Conservation (phyloP, 768 basidiomycete species). For the Epithele typhae region DNA sequence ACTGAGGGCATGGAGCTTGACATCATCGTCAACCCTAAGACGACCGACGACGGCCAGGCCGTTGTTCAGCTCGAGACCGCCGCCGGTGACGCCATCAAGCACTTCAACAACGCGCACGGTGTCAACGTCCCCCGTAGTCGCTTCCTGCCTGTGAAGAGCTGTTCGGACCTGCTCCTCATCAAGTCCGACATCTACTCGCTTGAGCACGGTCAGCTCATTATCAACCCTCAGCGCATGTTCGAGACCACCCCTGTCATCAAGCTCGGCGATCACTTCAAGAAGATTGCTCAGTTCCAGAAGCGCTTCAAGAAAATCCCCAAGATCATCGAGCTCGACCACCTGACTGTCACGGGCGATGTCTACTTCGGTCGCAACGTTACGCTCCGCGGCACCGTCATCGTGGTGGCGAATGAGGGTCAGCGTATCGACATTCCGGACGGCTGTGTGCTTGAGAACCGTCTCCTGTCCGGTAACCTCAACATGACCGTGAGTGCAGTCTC, state of each 20-base stretch:
- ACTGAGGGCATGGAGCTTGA: slow-evolving; percentile 85
- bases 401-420: slow-evolving; percentile 71
- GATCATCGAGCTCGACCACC: slow-evolving; percentile 88
- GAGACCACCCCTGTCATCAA: slow-evolving; percentile 93
- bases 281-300: slow-evolving; percentile 89
- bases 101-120: slow-evolving; percentile 88
- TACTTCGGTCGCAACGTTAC: slow-evolving; percentile 86
- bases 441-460: slow-evolving; percentile 50
- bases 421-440: slow-evolving; percentile 58
- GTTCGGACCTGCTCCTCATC: slow-evolving; percentile 84
- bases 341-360: slow-evolving; percentile 91
- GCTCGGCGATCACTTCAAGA: slow-evolving; percentile 96
- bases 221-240: slow-evolving; percentile 82
- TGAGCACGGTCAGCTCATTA: slow-evolving; percentile 81
- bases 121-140: slow-evolving; percentile 93
- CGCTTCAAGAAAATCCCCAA: slow-evolving; percentile 93
- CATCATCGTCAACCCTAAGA: slow-evolving; percentile 92
- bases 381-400: slow-evolving; percentile 84
- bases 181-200: slow-evolving; percentile 92
- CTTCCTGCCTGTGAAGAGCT: slow-evolving; percentile 89
- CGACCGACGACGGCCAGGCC: slow-evolving; percentile 78
- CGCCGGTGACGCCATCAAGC: slow-evolving; percentile 91
- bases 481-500: slow-evolving; percentile 49
- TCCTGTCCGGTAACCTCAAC: slow-evolving; percentile 72
- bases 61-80: slow-evolving; percentile 59